These are phyloP conservation scores for Tetrahymena malaccensis DNA, from an alignment of 73 alveolate genomes.

Conservation along the genomic window DNA sequence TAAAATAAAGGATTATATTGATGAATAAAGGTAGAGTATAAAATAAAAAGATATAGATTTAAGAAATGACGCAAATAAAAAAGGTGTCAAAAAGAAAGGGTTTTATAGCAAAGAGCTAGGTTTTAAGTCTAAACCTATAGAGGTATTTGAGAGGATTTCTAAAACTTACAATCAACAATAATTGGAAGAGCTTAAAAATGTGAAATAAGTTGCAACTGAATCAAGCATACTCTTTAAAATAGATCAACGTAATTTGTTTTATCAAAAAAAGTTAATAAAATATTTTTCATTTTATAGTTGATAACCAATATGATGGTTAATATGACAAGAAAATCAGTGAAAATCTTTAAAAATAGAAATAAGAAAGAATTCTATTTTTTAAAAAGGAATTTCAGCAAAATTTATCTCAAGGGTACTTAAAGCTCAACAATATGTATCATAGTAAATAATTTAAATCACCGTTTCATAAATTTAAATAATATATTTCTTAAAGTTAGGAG, in stretches of 20 bases:
- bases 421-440: not conserved
- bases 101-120: not conserved
- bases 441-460: not conserved
- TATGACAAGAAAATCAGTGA: not conserved
- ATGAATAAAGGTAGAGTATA: not conserved
- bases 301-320: not conserved
- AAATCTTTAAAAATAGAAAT: not conserved
- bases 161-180: not conserved
- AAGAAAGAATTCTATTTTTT: not conserved
- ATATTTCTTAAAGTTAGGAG: not conserved
- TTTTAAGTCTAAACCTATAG: not conserved
- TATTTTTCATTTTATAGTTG: not conserved
- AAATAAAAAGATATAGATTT: not conserved
- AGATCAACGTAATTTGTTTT: not conserved
- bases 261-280: no score
- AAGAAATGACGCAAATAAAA: not conserved
- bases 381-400: not conserved
- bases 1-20: not conserved
- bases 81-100: not conserved
- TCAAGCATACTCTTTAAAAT: not conserved
- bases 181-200: not conserved
- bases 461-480: not conserved
- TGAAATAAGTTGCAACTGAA: not conserved
- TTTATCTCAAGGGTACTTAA: not conserved
- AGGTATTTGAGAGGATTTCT: not conserved